A percentile compares a stretch with the other conserved stretches of the same genome.
These are phyloP conservation scores for Lanzia echinophila DNA, from an alignment of 2,329 filamentous ascomycete species.

Conservation along the genomic window DNA sequence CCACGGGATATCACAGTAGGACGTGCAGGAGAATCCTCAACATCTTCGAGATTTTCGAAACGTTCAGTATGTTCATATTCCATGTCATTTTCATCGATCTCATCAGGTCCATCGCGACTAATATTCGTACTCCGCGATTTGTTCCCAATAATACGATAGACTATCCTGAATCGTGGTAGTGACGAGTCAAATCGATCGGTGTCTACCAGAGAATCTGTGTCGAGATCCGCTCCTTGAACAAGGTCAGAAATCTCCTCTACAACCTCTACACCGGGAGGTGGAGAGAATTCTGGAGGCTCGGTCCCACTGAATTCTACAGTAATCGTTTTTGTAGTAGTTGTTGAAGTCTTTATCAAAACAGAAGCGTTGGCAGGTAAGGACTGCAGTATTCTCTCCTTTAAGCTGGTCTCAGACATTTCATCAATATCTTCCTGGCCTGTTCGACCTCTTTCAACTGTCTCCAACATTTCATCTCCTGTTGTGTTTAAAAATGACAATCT, in stretches of 20 bases:
- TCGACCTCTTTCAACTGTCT: constrained; percentile 31
- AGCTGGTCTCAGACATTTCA: constrained; percentile 39
- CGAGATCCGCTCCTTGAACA: constrained; percentile 13
- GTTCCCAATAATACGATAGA: constrained; percentile 52
- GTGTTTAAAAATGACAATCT: constrained; percentile 24
- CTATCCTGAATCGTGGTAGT: constrained; percentile 43
- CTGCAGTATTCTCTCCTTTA: constrained; percentile 48
- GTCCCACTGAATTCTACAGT: constrained; percentile 55
- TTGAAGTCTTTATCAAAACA: constrained; percentile 54
- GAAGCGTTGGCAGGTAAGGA: constrained; percentile 49
- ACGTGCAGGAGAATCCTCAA: background rate
- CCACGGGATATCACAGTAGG: background rate
- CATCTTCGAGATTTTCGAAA: background rate
- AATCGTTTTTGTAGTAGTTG: constrained; percentile 55
- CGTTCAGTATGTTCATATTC: background rate
- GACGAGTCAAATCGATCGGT: constrained; percentile 13
- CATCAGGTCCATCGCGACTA: constrained; percentile 21
- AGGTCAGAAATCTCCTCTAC: constrained; percentile 41
- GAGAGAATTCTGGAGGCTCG: constrained; percentile 43
- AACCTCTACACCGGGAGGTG: constrained; percentile 53
- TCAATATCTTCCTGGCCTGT: constrained; percentile 34
- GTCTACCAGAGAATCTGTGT: constrained; percentile 14
- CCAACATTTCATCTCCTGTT: constrained; percentile 27
- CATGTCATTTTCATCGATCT: constrained; percentile 11
- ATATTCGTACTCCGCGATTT: constrained; percentile 40